These are phyloP conservation scores for Clarireedia hainanense DNA, from an alignment of 2,329 filamentous ascomycete genomes.

Conservation along the genomic window DNA sequence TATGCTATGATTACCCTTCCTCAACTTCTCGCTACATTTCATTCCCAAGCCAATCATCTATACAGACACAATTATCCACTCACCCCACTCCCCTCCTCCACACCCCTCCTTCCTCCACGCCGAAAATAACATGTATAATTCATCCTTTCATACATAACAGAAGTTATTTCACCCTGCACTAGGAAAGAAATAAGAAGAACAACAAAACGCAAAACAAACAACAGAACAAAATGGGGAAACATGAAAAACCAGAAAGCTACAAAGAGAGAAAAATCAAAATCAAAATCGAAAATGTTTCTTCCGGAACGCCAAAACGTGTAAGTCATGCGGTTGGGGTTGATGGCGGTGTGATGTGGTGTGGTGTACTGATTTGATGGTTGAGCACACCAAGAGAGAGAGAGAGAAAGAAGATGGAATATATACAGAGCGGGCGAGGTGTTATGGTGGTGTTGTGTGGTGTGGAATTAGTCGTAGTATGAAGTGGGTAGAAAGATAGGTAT, in stretches of 20 bases:
- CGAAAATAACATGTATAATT: too few relatives aligned
- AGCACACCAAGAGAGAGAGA: background rate
- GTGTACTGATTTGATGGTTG: background rate
- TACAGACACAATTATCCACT: background rate
- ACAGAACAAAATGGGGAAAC: background rate
- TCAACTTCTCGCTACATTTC: too few relatives aligned
- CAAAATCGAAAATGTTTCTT: background rate
- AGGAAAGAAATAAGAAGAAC: constrained; percentile 7
- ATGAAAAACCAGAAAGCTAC: too few relatives aligned
- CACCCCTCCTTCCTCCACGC: background rate
- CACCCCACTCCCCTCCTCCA: background rate
- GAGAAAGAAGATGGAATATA: constrained; percentile 1
- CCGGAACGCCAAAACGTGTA: constrained; percentile 4
- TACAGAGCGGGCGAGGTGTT: background rate
- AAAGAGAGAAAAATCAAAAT: background rate
- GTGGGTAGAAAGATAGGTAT: too few relatives aligned
- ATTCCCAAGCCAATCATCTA: too few relatives aligned
- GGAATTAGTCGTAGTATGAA: too few relatives aligned
- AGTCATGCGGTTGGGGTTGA: too few relatives aligned
- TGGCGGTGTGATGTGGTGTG: too few relatives aligned
- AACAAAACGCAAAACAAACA: background rate
- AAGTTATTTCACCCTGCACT: constrained; percentile 10
- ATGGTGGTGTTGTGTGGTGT: too few relatives aligned
- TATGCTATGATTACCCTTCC: too few relatives aligned
- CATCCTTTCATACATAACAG: too few relatives aligned